phyloP scores from a whole-genome alignment of 108 stramenopile species.

The Cyclotella cryptica region DNA sequence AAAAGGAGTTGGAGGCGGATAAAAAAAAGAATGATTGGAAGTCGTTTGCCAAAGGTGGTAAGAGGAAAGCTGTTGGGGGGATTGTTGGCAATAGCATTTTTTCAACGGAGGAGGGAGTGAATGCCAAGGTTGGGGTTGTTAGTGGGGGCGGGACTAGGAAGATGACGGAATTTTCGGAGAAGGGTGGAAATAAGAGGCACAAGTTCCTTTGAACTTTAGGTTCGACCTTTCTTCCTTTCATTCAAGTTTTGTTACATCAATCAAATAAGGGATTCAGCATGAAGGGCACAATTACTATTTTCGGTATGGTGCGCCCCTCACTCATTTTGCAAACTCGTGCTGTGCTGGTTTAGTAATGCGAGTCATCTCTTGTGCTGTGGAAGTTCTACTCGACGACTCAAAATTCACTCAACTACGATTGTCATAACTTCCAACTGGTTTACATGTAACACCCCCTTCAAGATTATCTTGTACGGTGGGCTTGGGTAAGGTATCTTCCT shows the following conservation, averaged over 20 bases:
- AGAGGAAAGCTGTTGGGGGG: conserved; percentile 28
- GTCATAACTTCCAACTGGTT: no score
- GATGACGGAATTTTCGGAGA: conserved; percentile 60
- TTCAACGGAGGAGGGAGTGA: conserved; percentile 71
- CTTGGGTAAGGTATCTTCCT: no score
- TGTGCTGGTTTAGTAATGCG: no score
- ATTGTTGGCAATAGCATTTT: conserved; percentile 65
- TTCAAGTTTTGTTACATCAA: neutral
- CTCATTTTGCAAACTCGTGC: no score
- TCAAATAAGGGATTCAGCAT: neutral
- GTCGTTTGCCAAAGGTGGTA: conserved; percentile 66
- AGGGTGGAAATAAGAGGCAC: conserved; percentile 67
- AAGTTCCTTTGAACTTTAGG: conserved; percentile 47
- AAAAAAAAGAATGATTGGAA: conserved; percentile 85
- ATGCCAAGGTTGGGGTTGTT: conserved; percentile 80
- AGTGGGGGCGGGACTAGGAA: conserved; percentile 61
- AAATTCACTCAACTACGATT: no score
- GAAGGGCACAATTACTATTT: neutral
- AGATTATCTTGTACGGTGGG: no score
- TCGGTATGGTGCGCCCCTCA: no score
- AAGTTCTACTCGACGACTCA: no score
- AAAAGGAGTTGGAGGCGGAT: conserved; percentile 72
- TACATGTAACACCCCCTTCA: no score
- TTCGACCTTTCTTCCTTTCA: neutral
- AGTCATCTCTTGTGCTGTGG: no score